A percentile compares a stretch with the other conserved stretches of the same genome.
These are phyloP conservation scores for Fraxinus cuspidata DNA, from an alignment of 257 asterid genomes.

Conservation along the genomic window DNA sequence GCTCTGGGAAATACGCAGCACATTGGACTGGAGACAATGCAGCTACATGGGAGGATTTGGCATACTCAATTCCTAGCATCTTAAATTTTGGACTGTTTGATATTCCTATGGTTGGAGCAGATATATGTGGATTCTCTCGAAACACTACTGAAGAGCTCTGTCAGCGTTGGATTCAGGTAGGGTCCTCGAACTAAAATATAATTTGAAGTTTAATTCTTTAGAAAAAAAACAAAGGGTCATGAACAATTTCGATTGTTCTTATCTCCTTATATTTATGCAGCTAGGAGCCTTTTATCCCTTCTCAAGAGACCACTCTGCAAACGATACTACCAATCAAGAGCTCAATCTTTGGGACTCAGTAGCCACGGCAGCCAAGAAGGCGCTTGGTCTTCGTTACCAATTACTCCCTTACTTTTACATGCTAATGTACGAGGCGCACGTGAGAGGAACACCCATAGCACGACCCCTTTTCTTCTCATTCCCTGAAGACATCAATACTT, in stretches of 20 bases:
- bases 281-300: conserved; percentile 65
- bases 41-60: conserved; percentile 56
- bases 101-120: conserved; percentile 63
- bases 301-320: conserved; percentile 50
- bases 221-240: neutral
- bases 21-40: conserved; percentile 66
- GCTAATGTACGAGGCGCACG: conserved; percentile 50
- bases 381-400: conserved; percentile 45
- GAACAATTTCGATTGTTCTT: neutral
- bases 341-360: conserved; percentile 55
- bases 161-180: conserved; percentile 52
- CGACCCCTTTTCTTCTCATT: conserved; percentile 59
- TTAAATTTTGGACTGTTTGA: conserved; percentile 56
- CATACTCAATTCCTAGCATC: conserved; percentile 43
- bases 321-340: conserved; percentile 38
- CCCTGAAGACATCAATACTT: conserved; percentile 41
- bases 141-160: conserved; percentile 58
- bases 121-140: conserved; percentile 49
- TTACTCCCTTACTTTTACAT: conserved; percentile 47
- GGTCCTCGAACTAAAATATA: too few relatives aligned
- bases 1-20: conserved; percentile 52
- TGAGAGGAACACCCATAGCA: conserved; percentile 47
- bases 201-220: neutral
- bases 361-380: conserved; percentile 49
- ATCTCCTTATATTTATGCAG: conserved; percentile 30